Percentiles rank a stretch among this genome's conserved stretches.
phyloP scores from a whole-genome alignment of 148 eudicot species.

The Suaeda aralocaspica region DNA sequence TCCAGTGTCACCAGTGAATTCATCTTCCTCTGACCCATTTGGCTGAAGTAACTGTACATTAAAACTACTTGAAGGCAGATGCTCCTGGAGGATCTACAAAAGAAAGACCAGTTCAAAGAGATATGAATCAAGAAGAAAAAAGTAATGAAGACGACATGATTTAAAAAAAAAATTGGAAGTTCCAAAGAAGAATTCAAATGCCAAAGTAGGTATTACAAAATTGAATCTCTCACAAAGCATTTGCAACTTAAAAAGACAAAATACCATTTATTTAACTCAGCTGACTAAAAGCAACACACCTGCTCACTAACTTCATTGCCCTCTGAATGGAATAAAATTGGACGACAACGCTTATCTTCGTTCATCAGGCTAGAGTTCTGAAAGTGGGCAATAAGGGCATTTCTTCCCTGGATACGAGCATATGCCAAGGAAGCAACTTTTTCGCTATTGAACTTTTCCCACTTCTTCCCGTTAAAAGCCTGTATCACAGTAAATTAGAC shows the following conservation, averaged over 20 bases:
- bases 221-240: too few species aligned
- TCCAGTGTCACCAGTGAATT: constrained; percentile 31
- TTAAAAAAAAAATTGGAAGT: not conserved
- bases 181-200: not conserved
- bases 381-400: constrained; percentile 73
- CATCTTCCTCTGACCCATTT: constrained; percentile 28
- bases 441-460: constrained; percentile 96
- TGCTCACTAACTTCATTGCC: constrained; percentile 58
- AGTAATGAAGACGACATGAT: too few species aligned
- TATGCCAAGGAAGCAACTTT: constrained; percentile 89
- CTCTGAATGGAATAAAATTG: constrained; percentile 72
- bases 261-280: too few species aligned
- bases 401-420: constrained; percentile 85
- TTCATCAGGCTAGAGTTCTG: constrained; percentile 95
- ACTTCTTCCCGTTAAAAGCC: constrained; percentile 87
- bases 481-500: constrained; percentile 22
- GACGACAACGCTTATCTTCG: constrained; percentile 89
- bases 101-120: not conserved
- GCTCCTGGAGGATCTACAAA: constrained; percentile 46
- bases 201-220: not conserved
- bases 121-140: not conserved
- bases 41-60: constrained; percentile 37
- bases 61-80: constrained; percentile 43
- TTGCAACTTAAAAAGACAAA: too few species aligned
- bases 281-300: constrained; percentile 30